These are phyloP conservation scores for Lotus japonicus DNA, from an alignment of 306 rosid genomes.

Conservation along the genomic window DNA sequence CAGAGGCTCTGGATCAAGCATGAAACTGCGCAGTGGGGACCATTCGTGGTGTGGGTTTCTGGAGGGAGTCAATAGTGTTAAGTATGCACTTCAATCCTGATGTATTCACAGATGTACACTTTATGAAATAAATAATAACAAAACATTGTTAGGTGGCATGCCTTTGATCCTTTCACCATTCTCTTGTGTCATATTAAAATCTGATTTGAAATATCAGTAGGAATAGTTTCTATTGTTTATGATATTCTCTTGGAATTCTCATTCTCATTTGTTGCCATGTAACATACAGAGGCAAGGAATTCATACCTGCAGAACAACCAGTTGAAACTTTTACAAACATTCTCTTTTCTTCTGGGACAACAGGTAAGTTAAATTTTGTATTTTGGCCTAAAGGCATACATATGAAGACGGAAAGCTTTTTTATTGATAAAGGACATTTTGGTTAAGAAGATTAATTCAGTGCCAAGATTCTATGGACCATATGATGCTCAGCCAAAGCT, in stretches of 20 bases:
- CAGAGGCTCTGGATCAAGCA: slow-evolving; percentile 47
- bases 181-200: slow-evolving; percentile 1
- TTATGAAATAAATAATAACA: background rate
- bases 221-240: background rate
- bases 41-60: slow-evolving; percentile 77
- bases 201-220: slow-evolving; percentile 4
- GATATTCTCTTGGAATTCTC: background rate
- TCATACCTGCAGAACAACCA: slow-evolving; percentile 60
- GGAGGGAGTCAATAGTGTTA: slow-evolving; percentile 47
- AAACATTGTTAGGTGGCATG: slow-evolving; percentile 1
- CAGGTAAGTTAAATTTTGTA: slow-evolving; percentile 44
- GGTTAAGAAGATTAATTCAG: background rate
- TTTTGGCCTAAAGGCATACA: slow-evolving; percentile 10
- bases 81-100: slow-evolving; percentile 41
- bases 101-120: background rate
- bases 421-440: background rate
- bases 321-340: slow-evolving; percentile 66
- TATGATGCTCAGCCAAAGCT: background rate
- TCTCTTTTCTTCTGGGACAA: slow-evolving; percentile 96
- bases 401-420: background rate
- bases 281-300: slow-evolving; percentile 67
- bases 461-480: background rate
- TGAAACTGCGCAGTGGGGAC: slow-evolving; percentile 66
- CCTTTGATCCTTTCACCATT: background rate
- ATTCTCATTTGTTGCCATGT: slow-evolving; percentile 17